A percentile compares a stretch with the other conserved stretches of the same genome.
These are phyloP conservation scores for Lunularia cruciata DNA, from an alignment of 225 moss, liverwort and hornwort genomes.

Conservation along the genomic window DNA sequence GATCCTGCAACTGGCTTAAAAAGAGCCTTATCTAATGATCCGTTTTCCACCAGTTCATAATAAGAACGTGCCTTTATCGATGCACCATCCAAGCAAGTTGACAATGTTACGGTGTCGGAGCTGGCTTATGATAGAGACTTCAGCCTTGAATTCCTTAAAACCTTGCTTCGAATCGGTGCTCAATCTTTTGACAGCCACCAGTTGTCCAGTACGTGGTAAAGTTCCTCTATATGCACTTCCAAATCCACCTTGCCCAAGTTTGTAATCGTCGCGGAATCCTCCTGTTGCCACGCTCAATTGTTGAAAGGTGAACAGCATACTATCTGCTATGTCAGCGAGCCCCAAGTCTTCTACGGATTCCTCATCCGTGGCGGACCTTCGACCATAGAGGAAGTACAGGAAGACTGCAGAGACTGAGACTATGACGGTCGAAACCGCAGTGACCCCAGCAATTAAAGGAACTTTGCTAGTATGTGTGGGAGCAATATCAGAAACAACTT, in stretches of 20 bases:
- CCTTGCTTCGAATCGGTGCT: constrained; percentile 2
- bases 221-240: constrained; percentile 28
- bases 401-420: too few relatives aligned
- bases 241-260: constrained; percentile 33
- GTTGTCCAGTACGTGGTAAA: not conserved
- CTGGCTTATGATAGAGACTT: constrained; percentile 29
- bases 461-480: too few relatives aligned
- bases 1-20: too few relatives aligned
- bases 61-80: not conserved
- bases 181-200: constrained; percentile 36
- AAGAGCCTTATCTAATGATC: too few relatives aligned
- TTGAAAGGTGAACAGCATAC: not conserved
- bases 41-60: too few relatives aligned
- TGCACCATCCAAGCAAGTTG: constrained; percentile 39
- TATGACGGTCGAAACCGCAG: too few relatives aligned
- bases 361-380: too few relatives aligned
- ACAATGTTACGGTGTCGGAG: constrained; percentile 46
- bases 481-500: too few relatives aligned
- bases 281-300: constrained; percentile 19
- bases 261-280: not conserved
- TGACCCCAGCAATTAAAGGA: too few relatives aligned
- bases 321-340: too few relatives aligned
- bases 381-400: too few relatives aligned
- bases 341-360: too few relatives aligned
- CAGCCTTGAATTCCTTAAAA: constrained; percentile 1